Base-by-base conservation (phyloP, 1,284 basidiomycete species). In the Trametes polyzona region DNA sequence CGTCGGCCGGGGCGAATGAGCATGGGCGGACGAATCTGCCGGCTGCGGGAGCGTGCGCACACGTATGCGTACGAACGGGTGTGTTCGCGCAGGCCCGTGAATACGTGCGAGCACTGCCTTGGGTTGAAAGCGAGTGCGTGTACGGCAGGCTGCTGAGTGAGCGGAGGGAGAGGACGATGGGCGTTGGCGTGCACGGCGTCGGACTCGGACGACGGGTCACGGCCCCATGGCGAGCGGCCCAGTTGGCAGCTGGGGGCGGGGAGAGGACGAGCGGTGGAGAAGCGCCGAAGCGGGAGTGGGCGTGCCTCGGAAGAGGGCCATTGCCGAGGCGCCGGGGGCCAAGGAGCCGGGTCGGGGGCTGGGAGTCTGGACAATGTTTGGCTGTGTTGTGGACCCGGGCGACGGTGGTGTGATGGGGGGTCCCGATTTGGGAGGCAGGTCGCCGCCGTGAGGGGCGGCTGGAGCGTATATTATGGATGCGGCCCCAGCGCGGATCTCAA, bases 381-480 rank as follows among this genome's bases (percentile, higher is more conserved):
- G 35, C 43, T 4, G 10, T 55, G 53, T 42, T 58, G n/a, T 58
- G 56, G 42, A 1, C 11, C 23, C 39, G n/a, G 27, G 24, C 3
- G 23, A 30, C 16, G 30, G 29, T 23, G 37, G 48, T 46, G 49
- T 53, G 55, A 49, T 49, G 52, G 44, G 37, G 17, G 4, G 7
- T 24, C 44, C 52, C 37, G 52, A 47, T 47, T 41, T 24, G 52
- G 53, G 3, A 17, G 16, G 30, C 46, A 24, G 24, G 41, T 44
- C 41, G 50, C 50, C 41, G 50, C 46, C 41, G 55, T 54, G 44
- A 40, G 37, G 37, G 43, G 57, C 30, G 37, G 39, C 43, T 27
- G 61, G 58, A 56, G 49, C 51, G 52, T 63, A 63, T 63, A 63
- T 59, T 63, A 63, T 53, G 52, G 47, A 57, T 50, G 44, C 40